Conservation (phyloP, 345 rosid species). For the Citrus trifoliata region DNA sequence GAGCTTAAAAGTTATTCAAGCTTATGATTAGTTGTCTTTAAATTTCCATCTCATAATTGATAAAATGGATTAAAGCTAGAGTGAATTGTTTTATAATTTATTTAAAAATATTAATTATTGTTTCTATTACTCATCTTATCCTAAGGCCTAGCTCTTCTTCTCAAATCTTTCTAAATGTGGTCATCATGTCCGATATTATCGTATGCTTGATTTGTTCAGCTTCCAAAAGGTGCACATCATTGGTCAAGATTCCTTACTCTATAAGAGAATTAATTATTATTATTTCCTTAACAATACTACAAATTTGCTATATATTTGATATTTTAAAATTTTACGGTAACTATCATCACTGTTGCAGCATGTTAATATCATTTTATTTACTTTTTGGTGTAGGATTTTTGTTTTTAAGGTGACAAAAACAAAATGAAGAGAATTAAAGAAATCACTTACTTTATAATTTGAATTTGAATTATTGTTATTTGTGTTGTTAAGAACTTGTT, state of each 20-base stretch:
- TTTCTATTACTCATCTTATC: neutral
- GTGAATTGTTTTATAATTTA: neutral
- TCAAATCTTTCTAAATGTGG: neutral
- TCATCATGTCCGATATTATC: neutral
- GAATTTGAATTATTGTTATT: too few relatives aligned
- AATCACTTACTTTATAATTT: too few relatives aligned
- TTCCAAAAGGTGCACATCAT: slow-evolving; percentile 86
- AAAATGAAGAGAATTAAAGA: too few relatives aligned
- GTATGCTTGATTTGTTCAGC: slow-evolving; percentile 35
- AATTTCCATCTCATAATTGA: neutral
- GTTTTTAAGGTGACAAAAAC: too few relatives aligned
- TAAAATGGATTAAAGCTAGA: neutral
- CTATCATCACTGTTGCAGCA: too few relatives aligned
- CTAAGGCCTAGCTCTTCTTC: neutral
- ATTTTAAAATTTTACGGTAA: too few relatives aligned
- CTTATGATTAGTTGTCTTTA: neutral
- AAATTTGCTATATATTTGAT: too few relatives aligned
- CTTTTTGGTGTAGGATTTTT: too few relatives aligned
- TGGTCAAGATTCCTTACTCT: slow-evolving; percentile 82
- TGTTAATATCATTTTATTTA: too few relatives aligned
- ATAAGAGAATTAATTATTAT: slow-evolving; percentile 34
- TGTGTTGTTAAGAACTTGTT: too few relatives aligned
- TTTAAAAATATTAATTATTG: neutral
- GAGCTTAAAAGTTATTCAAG: neutral
- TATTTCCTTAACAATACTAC: too few relatives aligned